Base-by-base conservation (phyloP, 2,329 filamentous ascomycete species). In the Botrytis byssoidea region DNA sequence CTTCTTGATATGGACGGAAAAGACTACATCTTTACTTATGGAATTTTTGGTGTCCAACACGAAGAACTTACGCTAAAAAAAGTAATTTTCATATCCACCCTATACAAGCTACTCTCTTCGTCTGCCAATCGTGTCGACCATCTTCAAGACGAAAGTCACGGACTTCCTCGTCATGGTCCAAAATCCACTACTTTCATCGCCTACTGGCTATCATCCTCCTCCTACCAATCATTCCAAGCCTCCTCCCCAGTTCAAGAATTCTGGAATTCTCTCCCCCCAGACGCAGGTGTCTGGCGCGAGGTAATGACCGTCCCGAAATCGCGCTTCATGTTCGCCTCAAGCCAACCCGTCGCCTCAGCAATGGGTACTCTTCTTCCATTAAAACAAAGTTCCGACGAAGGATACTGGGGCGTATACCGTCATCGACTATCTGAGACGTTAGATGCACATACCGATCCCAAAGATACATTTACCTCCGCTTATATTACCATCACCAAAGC, bases 141-240 rank as follows among this genome's bases (percentile, higher is more conserved):
- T 42, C 71, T 76, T 10, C 59, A 72, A 44, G 65, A 70, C 51
- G 66, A 76, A 57, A 73, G 42, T 42, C 71, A 74, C 63, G 74
- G 74, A 35, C 55, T 70, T 22, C 48, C 64, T 66, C 60, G 59
- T n/a, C 59, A 68, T 6, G 37, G 60, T 0, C 74, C 73, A 55
- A 69, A 70, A 40, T 67, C 73, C 3, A 70, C 71, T 14, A 74
- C 72, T 4, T 74, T 76, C 12, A 48, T 78, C 61, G 77, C 75
- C 7, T 76, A 76, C 25, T 76, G 75, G 75, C 22, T 74, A 4
- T 51, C 37, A 22, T 71, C 69, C 0, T 74, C 78, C 25, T 78
- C 79, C 18, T 74, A 77, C 40, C 78, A 79, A 78, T 83, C 29
- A 46, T 79, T 8, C 63, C 60, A 51, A 25, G 60, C 51, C n/a